phyloP scores from a whole-genome alignment of 768 basidiomycete genomes.

The Cystobasidium tubakii region DNA sequence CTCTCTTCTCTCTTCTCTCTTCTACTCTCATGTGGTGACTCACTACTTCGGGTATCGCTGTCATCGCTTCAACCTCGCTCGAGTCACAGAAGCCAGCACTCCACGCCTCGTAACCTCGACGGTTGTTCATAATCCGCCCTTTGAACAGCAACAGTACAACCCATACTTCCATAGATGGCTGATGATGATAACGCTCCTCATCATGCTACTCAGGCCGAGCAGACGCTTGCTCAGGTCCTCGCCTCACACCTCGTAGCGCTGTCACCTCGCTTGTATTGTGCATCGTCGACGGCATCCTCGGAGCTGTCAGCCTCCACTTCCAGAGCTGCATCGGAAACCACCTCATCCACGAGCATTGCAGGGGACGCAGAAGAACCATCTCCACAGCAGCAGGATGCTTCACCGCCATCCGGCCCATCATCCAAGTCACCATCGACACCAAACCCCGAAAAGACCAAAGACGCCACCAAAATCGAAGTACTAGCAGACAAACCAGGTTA shows the following conservation, averaged over 20 bases:
- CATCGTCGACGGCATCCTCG: not conserved
- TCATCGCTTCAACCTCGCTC: too few species aligned
- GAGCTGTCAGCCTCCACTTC: not conserved
- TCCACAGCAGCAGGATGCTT: too few species aligned
- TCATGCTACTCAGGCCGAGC: not conserved
- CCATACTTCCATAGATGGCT: not conserved
- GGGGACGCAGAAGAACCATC: not conserved
- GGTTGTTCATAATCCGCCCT: too few species aligned
- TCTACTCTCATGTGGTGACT: too few species aligned
- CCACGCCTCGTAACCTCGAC: too few species aligned
- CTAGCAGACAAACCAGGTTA: not conserved
- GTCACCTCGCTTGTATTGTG: not conserved
- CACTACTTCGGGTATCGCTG: too few species aligned
- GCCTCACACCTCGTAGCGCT: not conserved
- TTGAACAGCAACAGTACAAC: not conserved
- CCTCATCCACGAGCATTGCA: not conserved
- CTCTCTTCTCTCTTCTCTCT: too few species aligned
- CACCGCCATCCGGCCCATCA: not conserved
- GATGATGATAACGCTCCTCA: not conserved
- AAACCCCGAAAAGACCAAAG: not conserved
- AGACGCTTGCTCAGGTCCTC: not conserved
- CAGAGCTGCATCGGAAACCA: not conserved
- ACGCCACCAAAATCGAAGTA: not conserved
- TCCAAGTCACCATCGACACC: too few species aligned
- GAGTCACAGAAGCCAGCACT: too few species aligned